Evolutionary conservation across 306 rosid species (phyloP).

Genomic region (Lathyrus sativus): DNA sequence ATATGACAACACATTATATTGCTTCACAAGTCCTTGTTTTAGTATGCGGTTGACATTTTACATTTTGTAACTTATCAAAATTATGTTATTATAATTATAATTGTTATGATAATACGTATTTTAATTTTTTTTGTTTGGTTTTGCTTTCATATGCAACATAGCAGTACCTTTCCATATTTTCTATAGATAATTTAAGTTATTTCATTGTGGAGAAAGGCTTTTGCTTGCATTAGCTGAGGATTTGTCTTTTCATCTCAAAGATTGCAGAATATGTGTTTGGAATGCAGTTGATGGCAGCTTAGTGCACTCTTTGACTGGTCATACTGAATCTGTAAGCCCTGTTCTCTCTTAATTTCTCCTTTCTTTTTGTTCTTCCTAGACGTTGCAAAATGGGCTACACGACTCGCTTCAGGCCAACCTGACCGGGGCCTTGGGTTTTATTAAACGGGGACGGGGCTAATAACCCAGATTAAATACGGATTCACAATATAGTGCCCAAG

Average conservation of each 20-base stretch:
- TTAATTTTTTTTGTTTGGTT: conserved; percentile 22
- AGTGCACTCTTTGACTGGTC: conserved; percentile 92
- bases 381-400: background rate
- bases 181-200: conserved; percentile 26
- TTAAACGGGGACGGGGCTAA: background rate
- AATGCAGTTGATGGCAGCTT: conserved; percentile 95
- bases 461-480: background rate
- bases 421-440: background rate
- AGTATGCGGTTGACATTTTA: conserved; percentile 13
- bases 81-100: conserved; percentile 6
- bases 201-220: conserved; percentile 15
- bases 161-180: conserved; percentile 11
- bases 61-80: conserved; percentile 2
- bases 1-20: conserved; percentile 1
- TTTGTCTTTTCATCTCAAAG: conserved; percentile 47
- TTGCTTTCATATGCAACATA: conserved; percentile 24
- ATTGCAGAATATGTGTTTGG: conserved; percentile 98
- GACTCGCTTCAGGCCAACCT: background rate
- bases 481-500: background rate
- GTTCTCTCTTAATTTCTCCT: background rate
- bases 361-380: conserved; percentile 1
- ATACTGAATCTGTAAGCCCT: conserved; percentile 67
- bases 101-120: conserved; percentile 16
- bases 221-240: conserved; percentile 35
- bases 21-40: conserved; percentile 29